Base-by-base conservation (phyloP, 179 eudicot genomes). In the Patellifolia procumbens region DNA sequence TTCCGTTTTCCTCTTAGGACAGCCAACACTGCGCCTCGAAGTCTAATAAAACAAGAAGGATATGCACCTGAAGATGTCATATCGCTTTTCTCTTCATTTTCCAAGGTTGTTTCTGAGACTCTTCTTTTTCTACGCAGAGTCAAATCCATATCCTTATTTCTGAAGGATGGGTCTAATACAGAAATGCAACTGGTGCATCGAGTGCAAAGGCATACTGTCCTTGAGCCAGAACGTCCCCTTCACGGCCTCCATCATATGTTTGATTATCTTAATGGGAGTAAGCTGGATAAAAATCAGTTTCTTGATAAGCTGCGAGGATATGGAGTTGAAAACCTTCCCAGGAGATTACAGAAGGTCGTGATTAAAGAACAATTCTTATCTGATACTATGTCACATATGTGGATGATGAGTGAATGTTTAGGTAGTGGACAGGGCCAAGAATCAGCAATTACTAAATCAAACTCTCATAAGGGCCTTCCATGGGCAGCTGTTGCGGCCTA, bases 401-500 rank as follows among this genome's bases (percentile, higher is more conserved):
- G 99, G 99, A 86, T 94, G 62, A 87, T 94, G 83, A 89, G 88
- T 81, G 99, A 96, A 81, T 96, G 97, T 82, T 87, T 96, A 72
- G 92, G 90, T 56, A 73, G 85, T 76, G 88, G 87, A 60, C 77
- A 76, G 48, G 79, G 83, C 81, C 84, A 77, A 66, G 88, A 80
- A 55, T 73, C 86, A 81, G 83, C 68, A 59, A 53, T 78, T 60
- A 60, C 73, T 62, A 84, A 86, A 80, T 87, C 74, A 74, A 90
- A 81, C 77, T 82, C 85, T 56, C 84, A 81, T 51, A 89, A 88
- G 84, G 81, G 79, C 81, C 84, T 88, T 83, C 97, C 99, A 10
- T 96, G 99, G 99, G 98, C 94, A 69, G 87, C 93, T 85, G 87
- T 96, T 87, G 98, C 98, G 75, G 91, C 96, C 69, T 82, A 84